Evolutionary conservation across 2,329 filamentous ascomycete genomes (phyloP).

Genomic region (Graphium sp.): DNA sequence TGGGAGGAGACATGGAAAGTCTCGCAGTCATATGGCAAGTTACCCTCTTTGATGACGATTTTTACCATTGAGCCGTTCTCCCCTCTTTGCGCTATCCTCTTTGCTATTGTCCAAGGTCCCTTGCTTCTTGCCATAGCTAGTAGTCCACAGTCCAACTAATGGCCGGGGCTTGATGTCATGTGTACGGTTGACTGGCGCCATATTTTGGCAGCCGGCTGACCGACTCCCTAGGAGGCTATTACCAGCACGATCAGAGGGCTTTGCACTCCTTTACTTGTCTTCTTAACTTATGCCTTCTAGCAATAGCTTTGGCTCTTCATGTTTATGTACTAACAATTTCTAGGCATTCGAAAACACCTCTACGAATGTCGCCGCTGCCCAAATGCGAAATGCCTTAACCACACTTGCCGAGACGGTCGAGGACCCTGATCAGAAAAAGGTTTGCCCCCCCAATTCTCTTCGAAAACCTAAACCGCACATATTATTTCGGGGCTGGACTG

Average conservation of each 20-base stretch:
- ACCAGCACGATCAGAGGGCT: neutral
- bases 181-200: neutral
- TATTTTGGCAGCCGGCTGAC: neutral
- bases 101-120: too few relatives aligned
- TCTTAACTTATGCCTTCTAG: neutral
- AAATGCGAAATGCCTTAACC: constrained; percentile 98
- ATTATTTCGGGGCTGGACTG: too few relatives aligned
- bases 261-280: neutral
- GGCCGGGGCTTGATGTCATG: neutral
- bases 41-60: constrained; percentile 1
- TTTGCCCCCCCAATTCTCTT: constrained; percentile 23
- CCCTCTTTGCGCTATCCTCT: neutral
- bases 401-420: constrained; percentile 78
- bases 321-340: constrained; percentile 13
- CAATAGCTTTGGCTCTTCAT: neutral
- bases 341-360: constrained; percentile 99
- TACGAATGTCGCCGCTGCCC: constrained; percentile 90
- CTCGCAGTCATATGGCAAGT: constrained; percentile 69
- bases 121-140: neutral
- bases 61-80: neutral
- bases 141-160: neutral
- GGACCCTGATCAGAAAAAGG: constrained; percentile 72
- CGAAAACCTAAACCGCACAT: too few relatives aligned
- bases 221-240: neutral
- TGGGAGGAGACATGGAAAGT: constrained; percentile 63